A percentile compares a stretch with the other conserved stretches of the same genome.
Evolutionary conservation across 208 protist species (phyloP).

Genomic region (Strigomonas culicis): DNA sequence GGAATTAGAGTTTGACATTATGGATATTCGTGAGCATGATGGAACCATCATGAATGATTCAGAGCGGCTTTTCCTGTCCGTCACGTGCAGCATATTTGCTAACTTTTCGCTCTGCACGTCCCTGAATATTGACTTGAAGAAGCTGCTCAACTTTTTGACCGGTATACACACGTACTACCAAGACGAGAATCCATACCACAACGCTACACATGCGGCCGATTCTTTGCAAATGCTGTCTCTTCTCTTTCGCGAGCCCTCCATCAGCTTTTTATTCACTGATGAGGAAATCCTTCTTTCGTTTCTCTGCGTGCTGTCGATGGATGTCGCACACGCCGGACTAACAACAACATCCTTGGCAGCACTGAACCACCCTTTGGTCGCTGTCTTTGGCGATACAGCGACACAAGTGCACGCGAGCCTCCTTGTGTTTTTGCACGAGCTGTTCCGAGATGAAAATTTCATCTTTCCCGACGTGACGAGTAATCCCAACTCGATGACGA

Average conservation of each 20-base stretch:
- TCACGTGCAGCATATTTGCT: conserved; percentile 76
- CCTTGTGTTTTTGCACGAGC: conserved; percentile 45
- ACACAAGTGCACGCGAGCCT: conserved; percentile 44
- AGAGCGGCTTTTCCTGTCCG: conserved; percentile 75
- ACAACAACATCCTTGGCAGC: conserved; percentile 63
- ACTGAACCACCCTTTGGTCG: conserved; percentile 63
- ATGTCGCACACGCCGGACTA: conserved; percentile 80
- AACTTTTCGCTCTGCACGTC: conserved; percentile 74
- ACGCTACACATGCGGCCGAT: conserved; percentile 76
- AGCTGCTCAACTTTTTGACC: conserved; percentile 63
- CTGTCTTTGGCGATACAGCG: conserved; percentile 66
- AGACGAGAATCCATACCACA: conserved; percentile 71
- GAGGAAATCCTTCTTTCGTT: conserved; percentile 83
- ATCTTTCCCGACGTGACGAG: conserved; percentile 24
- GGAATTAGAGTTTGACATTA: conserved; percentile 74
- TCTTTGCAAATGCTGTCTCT: conserved; percentile 81
- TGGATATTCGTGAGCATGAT: conserved; percentile 59
- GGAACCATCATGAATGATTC: conserved; percentile 69
- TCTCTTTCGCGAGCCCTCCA: conserved; percentile 64
- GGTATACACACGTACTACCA: conserved; percentile 56
- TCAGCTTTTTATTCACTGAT: conserved; percentile 75
- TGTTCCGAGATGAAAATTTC: conserved; percentile 47
- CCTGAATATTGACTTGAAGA: conserved; percentile 41
- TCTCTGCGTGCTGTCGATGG: conserved; percentile 61
- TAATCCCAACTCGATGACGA: conserved; percentile 11